Evolutionary conservation across 2,329 filamentous ascomycete genomes (phyloP).

Genomic region (Metarhizium brunneum): DNA sequence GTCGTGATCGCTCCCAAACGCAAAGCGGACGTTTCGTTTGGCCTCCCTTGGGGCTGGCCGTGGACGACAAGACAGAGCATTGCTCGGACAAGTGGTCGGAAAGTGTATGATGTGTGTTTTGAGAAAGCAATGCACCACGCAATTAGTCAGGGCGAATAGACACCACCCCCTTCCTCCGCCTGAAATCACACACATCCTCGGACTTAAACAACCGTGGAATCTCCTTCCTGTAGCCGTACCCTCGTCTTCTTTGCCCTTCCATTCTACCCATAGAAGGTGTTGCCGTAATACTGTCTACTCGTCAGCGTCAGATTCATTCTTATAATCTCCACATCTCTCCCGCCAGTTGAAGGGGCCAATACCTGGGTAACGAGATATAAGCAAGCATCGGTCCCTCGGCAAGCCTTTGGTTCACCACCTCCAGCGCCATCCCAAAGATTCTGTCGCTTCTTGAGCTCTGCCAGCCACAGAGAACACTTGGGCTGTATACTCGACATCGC

Average conservation of each 20-base stretch:
- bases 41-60: neutral
- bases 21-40: constrained; percentile 14
- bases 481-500: too few species aligned
- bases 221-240: neutral
- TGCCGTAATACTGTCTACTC: neutral
- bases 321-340: neutral
- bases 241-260: too few species aligned
- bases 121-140: neutral
- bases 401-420: neutral
- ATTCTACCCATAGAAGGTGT: neutral
- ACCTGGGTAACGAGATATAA: neutral
- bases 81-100: neutral
- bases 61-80: neutral
- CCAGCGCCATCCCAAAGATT: neutral
- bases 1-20: constrained; percentile 37
- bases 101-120: constrained; percentile 3
- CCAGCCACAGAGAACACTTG: too few species aligned
- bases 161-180: neutral
- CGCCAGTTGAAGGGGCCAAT: neutral
- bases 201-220: neutral
- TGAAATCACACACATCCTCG: neutral
- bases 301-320: neutral
- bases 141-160: neutral
- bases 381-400: neutral
- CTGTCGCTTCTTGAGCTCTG: too few species aligned